These are phyloP conservation scores for Symbiodinium pilosum DNA, from an alignment of 73 alveolate species.

Conservation along the genomic window DNA sequence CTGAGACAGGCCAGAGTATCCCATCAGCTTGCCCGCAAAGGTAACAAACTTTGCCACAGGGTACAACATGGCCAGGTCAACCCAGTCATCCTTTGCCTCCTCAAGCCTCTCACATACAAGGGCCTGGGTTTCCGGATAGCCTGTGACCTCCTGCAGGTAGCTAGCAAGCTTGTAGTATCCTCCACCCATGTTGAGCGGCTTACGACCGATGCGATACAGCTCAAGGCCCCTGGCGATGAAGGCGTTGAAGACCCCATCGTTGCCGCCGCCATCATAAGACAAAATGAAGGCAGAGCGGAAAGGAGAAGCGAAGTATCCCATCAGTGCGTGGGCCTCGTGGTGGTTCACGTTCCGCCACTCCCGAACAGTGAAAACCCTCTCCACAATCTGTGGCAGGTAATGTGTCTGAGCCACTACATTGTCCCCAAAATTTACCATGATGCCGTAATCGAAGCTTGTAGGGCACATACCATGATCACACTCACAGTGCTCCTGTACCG, in stretches of 20 bases:
- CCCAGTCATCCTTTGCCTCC: background rate
- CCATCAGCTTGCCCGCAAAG: conserved; percentile 67
- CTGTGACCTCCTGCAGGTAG: conserved; percentile 41
- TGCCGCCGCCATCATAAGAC: conserved; percentile 84
- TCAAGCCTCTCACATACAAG: background rate
- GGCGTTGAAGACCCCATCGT: conserved; percentile 44
- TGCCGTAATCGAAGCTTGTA: background rate
- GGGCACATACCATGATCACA: conserved; percentile 44
- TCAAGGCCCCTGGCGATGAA: conserved; percentile 19
- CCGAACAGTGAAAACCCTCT: background rate
- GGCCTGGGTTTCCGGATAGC: background rate
- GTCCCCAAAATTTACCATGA: conserved; percentile 26
- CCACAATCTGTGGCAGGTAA: background rate
- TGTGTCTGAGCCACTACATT: background rate
- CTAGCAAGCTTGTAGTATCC: conserved; percentile 14
- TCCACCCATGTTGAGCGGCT: conserved; percentile 20
- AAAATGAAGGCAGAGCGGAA: conserved; percentile 53
- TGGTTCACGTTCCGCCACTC: conserved; percentile 52
- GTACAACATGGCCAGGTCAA: background rate
- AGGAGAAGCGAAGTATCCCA: conserved; percentile 61
- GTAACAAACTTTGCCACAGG: background rate
- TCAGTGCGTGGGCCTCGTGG: conserved; percentile 49
- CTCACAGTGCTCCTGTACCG: conserved; percentile 1
- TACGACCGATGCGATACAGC: conserved; percentile 1
- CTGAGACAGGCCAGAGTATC: conserved; percentile 34